Percentiles rank a stretch among this genome's conserved stretches.
Evolutionary conservation across 2,329 filamentous ascomycete genomes (phyloP).

Genomic region (Aspergillus floridensis): DNA sequence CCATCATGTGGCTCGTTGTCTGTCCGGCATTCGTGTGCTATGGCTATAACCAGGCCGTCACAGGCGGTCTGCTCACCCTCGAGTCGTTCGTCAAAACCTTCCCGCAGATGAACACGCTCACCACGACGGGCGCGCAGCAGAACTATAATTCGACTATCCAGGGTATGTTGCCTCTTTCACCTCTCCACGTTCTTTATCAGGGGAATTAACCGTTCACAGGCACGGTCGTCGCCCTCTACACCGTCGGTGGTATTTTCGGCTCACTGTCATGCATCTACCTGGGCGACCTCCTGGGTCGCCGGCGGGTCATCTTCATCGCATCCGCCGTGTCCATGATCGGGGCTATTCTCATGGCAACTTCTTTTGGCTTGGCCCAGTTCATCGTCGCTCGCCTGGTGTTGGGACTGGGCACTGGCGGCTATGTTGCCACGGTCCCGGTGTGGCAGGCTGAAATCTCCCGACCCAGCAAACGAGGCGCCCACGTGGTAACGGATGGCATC

Average conservation of each 20-base stretch:
- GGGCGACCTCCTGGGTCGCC: slow-evolving; percentile 46
- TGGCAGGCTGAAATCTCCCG: slow-evolving; percentile 43
- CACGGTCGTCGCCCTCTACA: slow-evolving; percentile 46
- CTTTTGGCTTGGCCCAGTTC: slow-evolving; percentile 46
- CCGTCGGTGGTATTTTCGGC: slow-evolving; percentile 47
- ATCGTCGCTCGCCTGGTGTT: slow-evolving; percentile 46
- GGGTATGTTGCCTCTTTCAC: slow-evolving; percentile 24
- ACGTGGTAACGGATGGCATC: slow-evolving; percentile 52
- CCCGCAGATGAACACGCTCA: slow-evolving; percentile 49
- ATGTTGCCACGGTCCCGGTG: slow-evolving; percentile 48
- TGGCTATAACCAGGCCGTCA: slow-evolving; percentile 53
- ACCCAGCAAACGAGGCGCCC: slow-evolving; percentile 47
- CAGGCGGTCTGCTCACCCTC: slow-evolving; percentile 61
- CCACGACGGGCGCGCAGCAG: slow-evolving; percentile 35
- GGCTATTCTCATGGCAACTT: slow-evolving; percentile 45
- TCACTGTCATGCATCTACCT: slow-evolving; percentile 46
- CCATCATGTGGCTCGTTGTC: slow-evolving; percentile 27
- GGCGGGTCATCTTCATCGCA: slow-evolving; percentile 42
- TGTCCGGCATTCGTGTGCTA: slow-evolving; percentile 42
- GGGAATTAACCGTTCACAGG: slow-evolving; percentile 13
- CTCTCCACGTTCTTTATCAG: no score
- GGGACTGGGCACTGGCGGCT: slow-evolving; percentile 44
- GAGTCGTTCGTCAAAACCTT: slow-evolving; percentile 55
- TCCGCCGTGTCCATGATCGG: slow-evolving; percentile 43
- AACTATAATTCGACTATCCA: slow-evolving; percentile 46